Conservation (phyloP, 306 rosid species). For the Malus domestica region ASM211411v1 NC_041800.1:24121233-24121732, state of each 20-base stretch:
- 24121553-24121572: neutral
- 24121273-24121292: too few relatives aligned
- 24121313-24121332: too few relatives aligned
- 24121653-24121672: too few relatives aligned
- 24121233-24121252: too few relatives aligned
- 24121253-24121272: too few relatives aligned
- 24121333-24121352: constrained; percentile 50
- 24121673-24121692: too few relatives aligned
- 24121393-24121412: neutral
- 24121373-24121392: constrained; percentile 6
- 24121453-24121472: neutral
- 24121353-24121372: neutral
- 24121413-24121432: neutral
- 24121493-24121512: neutral
- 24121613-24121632: too few relatives aligned
- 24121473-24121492: neutral
- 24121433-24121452: too few relatives aligned
- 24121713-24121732: too few relatives aligned
- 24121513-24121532: neutral
- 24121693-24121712: too few relatives aligned
- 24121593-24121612: neutral
- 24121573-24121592: neutral
- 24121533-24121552: neutral
- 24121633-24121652: too few relatives aligned
- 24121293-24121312: too few relatives aligned